Conservation (phyloP, 176 grass and related monocot genomes). For the Phragmites australis region DNA sequence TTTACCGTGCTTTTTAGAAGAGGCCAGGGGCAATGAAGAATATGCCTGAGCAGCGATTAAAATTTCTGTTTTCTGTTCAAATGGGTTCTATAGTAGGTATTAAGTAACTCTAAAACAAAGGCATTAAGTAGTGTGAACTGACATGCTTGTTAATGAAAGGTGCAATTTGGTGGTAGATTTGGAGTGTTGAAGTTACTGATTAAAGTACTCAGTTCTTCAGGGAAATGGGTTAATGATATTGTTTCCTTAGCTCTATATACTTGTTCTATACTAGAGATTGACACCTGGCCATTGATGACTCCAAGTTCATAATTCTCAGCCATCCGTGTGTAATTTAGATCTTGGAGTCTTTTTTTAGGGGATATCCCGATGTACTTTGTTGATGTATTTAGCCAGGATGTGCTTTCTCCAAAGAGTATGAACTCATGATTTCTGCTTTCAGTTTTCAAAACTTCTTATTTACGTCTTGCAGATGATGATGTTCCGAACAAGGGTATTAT, state of each 20-base stretch:
- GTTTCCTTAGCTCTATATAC: background rate
- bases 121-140: background rate
- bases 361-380: background rate
- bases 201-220: background rate
- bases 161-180: background rate
- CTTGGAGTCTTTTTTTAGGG: background rate
- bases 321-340: background rate
- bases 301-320: background rate
- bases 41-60: background rate
- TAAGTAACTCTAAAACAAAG: background rate
- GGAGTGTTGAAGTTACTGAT: background rate
- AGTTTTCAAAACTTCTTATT: background rate
- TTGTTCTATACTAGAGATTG: background rate
- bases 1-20: background rate
- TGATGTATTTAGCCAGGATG: background rate
- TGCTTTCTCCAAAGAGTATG: background rate
- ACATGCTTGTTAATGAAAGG: background rate
- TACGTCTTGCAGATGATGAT: constrained; percentile 73
- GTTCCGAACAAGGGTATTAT: constrained; percentile 70
- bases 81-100: background rate
- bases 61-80: background rate
- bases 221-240: background rate
- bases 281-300: background rate
- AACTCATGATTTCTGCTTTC: background rate
- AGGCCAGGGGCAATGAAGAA: background rate